Evolutionary conservation across 352 stramenopile genomes (phyloP).

Genomic region (Globisporangium radiosum): DNA sequence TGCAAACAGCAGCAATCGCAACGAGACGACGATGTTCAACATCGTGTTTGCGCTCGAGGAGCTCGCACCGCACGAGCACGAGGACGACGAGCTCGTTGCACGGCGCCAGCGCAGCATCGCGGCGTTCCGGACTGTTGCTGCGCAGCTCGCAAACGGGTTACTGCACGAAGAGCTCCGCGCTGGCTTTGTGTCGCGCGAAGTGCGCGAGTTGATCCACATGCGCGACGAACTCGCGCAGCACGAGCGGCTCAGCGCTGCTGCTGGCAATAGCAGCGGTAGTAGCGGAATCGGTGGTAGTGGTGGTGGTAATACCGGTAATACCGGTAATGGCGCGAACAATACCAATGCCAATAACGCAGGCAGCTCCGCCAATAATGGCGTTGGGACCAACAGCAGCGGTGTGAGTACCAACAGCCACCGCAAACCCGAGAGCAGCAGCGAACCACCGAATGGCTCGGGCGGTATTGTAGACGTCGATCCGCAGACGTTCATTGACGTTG

Average conservation of each 20-base stretch:
- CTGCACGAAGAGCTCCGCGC: constrained; percentile 78
- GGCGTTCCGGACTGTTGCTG: constrained; percentile 57
- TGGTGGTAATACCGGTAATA: background rate
- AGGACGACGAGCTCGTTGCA: constrained; percentile 27
- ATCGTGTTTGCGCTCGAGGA: constrained; percentile 81
- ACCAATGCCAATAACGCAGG: too few species aligned
- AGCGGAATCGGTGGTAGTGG: constrained; percentile 8
- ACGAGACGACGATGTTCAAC: constrained; percentile 86
- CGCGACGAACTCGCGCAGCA: constrained; percentile 75
- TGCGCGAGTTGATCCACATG: constrained; percentile 68
- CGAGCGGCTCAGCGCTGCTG: constrained; percentile 29
- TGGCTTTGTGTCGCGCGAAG: constrained; percentile 74
- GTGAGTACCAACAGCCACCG: constrained; percentile 18
- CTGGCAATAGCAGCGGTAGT: constrained; percentile 17
- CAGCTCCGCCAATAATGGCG: too few species aligned
- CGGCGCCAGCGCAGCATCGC: constrained; percentile 33
- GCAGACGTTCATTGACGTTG: constrained; percentile 81
- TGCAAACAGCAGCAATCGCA: constrained; percentile 16
- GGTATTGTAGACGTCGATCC: constrained; percentile 50
- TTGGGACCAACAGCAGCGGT: background rate
- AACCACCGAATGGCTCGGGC: constrained; percentile 13
- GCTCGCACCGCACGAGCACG: constrained; percentile 18
- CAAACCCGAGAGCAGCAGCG: constrained; percentile 26
- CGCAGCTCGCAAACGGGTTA: constrained; percentile 71
- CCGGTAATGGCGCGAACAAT: background rate